Base-by-base conservation (phyloP, 202 grass and related monocot species). In the Bolboschoenoplectus hybrid region DNA sequence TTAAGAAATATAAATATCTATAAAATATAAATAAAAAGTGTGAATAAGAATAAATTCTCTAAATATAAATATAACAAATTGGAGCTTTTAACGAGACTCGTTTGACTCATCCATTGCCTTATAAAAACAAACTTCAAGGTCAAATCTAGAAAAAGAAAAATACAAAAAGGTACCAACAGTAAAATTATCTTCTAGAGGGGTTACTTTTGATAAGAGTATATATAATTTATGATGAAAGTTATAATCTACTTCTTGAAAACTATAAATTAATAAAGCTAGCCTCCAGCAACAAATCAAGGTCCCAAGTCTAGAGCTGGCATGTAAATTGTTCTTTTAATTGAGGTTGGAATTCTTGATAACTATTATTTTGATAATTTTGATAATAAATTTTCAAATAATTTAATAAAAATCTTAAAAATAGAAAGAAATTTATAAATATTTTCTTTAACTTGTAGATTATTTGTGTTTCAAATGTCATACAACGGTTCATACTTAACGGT, bases 61-160 rank as follows among this genome's bases (percentile, higher is more conserved):
- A 26, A 26, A 26, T 26, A 26, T 26, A 26, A 26, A 26, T 26
- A 26, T 26, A 26, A 26, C 0, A 26, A 67, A 67, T 67, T 67
- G 65, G 13, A 13, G 12, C 65, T 16, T 39, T 67, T 40, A 67
- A 67, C 16, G 64, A 67, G 35, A 67, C 35, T 12, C 35, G 35
- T 67, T 67, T 67, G 64, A 67, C 64, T 67, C 35, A 39, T 67
- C 64, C 10, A 67, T 67, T 11, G 64, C 35, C 35, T 3, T 61
- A 67, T 66, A 34, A 10, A 67, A 67, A 40, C 64, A 67, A 67
- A 67, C 10, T 67, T 67, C 65, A 13, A 67, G 14, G 57, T 61
- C 57, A 61, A 61, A 61, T 61, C 57, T 61, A 19, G 0, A 44
- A 61, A 61, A 19, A 19, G n/a, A 7, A 61, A 20, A 5, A 60